Evolutionary conservation across 768 basidiomycete species (phyloP).

Genomic region (Agrocybe pediades): DNA sequence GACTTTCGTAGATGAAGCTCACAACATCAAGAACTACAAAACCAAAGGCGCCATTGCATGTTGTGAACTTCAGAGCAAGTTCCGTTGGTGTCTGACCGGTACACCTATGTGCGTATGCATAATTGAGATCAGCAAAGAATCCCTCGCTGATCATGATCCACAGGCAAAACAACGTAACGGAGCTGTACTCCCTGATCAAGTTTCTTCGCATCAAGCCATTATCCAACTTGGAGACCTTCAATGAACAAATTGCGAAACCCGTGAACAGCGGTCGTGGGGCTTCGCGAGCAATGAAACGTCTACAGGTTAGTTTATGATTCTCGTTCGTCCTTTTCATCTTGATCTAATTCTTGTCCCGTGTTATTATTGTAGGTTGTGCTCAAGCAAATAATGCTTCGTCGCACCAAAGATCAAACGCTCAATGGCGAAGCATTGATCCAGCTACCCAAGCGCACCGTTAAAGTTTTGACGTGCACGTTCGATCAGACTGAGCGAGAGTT

Average conservation of each 20-base stretch:
- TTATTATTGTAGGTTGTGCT: constrained; percentile 61
- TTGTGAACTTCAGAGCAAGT: constrained; percentile 74
- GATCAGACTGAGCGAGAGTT: constrained; percentile 76
- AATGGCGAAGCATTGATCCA: constrained; percentile 84
- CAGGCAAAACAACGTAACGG: constrained; percentile 89
- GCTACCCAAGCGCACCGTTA: constrained; percentile 73
- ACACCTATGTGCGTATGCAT: constrained; percentile 62
- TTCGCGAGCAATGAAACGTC: constrained; percentile 74
- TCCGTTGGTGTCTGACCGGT: constrained; percentile 87
- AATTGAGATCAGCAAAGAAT: constrained; percentile 25
- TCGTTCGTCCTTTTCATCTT: background rate
- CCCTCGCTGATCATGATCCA: constrained; percentile 22
- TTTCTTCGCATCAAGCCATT: constrained; percentile 86
- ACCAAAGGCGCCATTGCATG: constrained; percentile 81
- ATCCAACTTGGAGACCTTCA: constrained; percentile 80
- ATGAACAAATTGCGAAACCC: constrained; percentile 74
- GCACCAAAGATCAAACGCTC: constrained; percentile 70
- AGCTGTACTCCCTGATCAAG: constrained; percentile 86
- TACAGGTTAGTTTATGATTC: constrained; percentile 56
- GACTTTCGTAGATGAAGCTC: constrained; percentile 78
- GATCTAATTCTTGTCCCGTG: background rate
- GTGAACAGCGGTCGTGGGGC: constrained; percentile 68
- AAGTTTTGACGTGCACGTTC: constrained; percentile 78
- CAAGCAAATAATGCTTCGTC: constrained; percentile 85
- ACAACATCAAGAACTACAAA: constrained; percentile 88